A percentile compares a stretch with the other conserved stretches of the same genome.
Conservation (phyloP, 2,329 filamentous ascomycete species). For the Microdochium nivale region DNA sequence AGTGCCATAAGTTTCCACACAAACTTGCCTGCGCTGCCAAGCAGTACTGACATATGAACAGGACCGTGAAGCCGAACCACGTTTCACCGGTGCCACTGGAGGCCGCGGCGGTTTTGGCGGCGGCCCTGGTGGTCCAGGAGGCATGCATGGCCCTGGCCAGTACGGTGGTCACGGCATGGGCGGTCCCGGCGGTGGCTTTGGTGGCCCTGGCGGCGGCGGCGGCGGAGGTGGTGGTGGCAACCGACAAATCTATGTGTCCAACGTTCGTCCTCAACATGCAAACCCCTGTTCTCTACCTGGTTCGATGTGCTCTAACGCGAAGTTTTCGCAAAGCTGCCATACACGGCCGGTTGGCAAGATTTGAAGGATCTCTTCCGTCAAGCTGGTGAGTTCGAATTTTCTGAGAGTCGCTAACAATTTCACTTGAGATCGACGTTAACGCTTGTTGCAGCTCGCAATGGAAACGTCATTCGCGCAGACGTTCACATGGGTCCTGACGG, state of each 20-base stretch:
- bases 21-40: slow-evolving; percentile 4
- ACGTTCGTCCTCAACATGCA: slow-evolving; percentile 63
- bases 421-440: not conserved
- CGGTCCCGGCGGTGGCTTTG: slow-evolving; percentile 29
- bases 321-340: slow-evolving; percentile 63
- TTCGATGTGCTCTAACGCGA: slow-evolving; percentile 11
- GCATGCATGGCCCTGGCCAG: slow-evolving; percentile 37
- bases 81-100: slow-evolving; percentile 73
- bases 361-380: slow-evolving; percentile 97
- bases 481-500: slow-evolving; percentile 89
- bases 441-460: slow-evolving; percentile 46
- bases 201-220: slow-evolving; percentile 35
- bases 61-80: slow-evolving; percentile 97
- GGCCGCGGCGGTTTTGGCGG: slow-evolving; percentile 45
- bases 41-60: slow-evolving; percentile 23
- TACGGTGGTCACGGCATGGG: slow-evolving; percentile 52
- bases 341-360: slow-evolving; percentile 97
- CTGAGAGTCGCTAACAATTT: no score
- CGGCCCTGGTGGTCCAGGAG: slow-evolving; percentile 28
- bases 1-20: slow-evolving; percentile 14
- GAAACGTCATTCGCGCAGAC: slow-evolving; percentile 85
- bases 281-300: slow-evolving; percentile 6
- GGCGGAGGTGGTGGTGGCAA: no score
- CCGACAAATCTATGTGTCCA: slow-evolving; percentile 93
- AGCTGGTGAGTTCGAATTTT: slow-evolving; percentile 61